These are phyloP conservation scores for Mucuna pruriens DNA, from an alignment of 306 rosid species.

Conservation along the genomic window DNA sequence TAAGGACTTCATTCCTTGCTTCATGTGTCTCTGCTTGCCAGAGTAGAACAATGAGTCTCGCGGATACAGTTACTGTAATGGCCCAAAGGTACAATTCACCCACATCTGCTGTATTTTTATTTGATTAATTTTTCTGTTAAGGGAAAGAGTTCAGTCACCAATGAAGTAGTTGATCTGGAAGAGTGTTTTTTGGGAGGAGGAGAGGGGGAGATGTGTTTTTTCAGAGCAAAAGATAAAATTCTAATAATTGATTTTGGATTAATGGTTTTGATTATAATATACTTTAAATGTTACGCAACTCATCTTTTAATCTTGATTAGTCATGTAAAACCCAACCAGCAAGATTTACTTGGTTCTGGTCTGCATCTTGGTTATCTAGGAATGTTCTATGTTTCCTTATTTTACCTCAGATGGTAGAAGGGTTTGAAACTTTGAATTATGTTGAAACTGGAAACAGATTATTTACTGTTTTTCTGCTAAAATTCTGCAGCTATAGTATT, in stretches of 20 bases:
- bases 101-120: not conserved
- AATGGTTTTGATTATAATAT: not conserved
- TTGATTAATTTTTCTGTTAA: not conserved
- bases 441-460: not conserved
- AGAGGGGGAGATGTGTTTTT: not conserved
- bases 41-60: conserved; percentile 81
- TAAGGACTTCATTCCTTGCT: conserved; percentile 88
- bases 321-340: not conserved
- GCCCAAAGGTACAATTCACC: conserved; percentile 67
- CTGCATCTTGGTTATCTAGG: conserved; percentile 1
- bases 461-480: not conserved
- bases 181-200: not conserved
- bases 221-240: not conserved
- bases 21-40: conserved; percentile 96
- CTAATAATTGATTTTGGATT: not conserved
- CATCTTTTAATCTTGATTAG: conserved; percentile 11
- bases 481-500: conserved; percentile 25
- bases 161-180: not conserved
- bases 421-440: not conserved
- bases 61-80: conserved; percentile 83
- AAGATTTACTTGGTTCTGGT: conserved; percentile 2
- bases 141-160: conserved; percentile 5
- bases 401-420: not conserved
- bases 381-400: not conserved
- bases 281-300: conserved; percentile 4